Base-by-base conservation (phyloP, 805 yeast genomes). In the Hanseniaspora thailandica region DNA sequence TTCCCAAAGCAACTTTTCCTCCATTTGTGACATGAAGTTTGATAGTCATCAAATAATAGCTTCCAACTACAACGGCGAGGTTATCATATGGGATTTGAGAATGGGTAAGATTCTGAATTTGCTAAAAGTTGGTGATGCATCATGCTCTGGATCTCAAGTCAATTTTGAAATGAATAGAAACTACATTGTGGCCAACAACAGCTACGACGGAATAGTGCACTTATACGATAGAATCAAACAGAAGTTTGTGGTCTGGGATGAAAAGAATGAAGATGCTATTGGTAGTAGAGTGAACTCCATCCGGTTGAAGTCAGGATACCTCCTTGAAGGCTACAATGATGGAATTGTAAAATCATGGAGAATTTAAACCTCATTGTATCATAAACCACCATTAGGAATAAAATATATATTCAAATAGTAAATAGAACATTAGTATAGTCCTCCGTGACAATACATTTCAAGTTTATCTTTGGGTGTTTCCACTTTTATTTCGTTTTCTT, bases 341-440 rank as follows among this genome's bases (percentile, higher is more conserved):
- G 93, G 93, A 35, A 66, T 65, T 23, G 69, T 82, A 25, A 80
- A 82, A 25, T 72, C 80, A 4, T 82, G 88, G 86, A 86, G 87
- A 5, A 60, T 72, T 3, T 71, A 51, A 60, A 44, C n/a, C n/a
- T n/a, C n/a, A n/a, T n/a, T n/a, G n/a, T n/a, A n/a, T n/a, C n/a
- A n/a, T n/a, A n/a, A n/a, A n/a, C n/a, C n/a, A n/a, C n/a, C n/a
- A n/a, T n/a, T n/a, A n/a, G n/a, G 9, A 15, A 39, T 25, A n/a
- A 17, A 17, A 5, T 20, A 22, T 34, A 22, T 22, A 35, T 46
- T 46, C 45, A 48, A n/a, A 2, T 36, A 25, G 23, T 36, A 23
- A 35, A 35, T 34, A 47, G 23, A 33, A 26, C 22, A 13, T 22
- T 12, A 5, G n/a, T 23, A 38, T 38, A 38, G 41, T 22, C 22